Evolutionary conservation across 1,284 basidiomycete species (phyloP).

Genomic region (Phellopilus nigrolimitatus): DNA sequence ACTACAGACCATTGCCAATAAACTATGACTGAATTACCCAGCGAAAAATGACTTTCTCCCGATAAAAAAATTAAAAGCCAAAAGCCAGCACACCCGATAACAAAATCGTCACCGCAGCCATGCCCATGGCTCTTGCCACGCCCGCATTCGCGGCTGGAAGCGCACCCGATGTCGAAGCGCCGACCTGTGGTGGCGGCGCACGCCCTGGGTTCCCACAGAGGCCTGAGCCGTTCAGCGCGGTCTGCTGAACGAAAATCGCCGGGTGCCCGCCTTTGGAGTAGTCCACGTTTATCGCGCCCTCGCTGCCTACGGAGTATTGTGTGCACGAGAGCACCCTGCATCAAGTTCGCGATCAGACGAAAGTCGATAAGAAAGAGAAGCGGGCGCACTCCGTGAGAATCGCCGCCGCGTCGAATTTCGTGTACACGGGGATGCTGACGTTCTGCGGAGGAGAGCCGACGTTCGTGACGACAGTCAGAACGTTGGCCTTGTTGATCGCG

Average conservation of each 20-base stretch:
- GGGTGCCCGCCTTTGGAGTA: slow-evolving; percentile 54
- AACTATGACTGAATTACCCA: too few relatives aligned
- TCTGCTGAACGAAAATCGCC: slow-evolving; percentile 5
- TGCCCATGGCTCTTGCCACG: too few relatives aligned
- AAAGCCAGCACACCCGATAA: too few relatives aligned
- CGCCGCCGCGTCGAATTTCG: slow-evolving; percentile 43
- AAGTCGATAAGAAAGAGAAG: not conserved
- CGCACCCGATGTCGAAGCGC: too few relatives aligned
- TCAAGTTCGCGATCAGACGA: slow-evolving; percentile 8
- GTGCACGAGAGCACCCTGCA: slow-evolving; percentile 54
- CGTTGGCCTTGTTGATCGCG: slow-evolving; percentile 66
- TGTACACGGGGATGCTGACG: slow-evolving; percentile 48
- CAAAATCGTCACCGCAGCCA: too few relatives aligned
- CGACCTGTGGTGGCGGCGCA: not conserved
- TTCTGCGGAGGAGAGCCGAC: slow-evolving; percentile 66
- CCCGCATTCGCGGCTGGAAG: too few relatives aligned
- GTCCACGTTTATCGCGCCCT: slow-evolving; percentile 50
- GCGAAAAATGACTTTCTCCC: too few relatives aligned
- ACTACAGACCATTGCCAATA: too few relatives aligned
- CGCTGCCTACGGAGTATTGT: slow-evolving; percentile 62
- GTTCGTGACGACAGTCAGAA: slow-evolving; percentile 71
- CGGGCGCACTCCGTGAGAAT: slow-evolving; percentile 50
- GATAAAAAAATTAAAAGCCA: too few relatives aligned
- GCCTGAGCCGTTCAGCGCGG: slow-evolving; percentile 4
- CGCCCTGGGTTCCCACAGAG: slow-evolving; percentile 10